Conservation (phyloP, 108 stramenopile species). For the Cyclostephanos tholiformis region DNA sequence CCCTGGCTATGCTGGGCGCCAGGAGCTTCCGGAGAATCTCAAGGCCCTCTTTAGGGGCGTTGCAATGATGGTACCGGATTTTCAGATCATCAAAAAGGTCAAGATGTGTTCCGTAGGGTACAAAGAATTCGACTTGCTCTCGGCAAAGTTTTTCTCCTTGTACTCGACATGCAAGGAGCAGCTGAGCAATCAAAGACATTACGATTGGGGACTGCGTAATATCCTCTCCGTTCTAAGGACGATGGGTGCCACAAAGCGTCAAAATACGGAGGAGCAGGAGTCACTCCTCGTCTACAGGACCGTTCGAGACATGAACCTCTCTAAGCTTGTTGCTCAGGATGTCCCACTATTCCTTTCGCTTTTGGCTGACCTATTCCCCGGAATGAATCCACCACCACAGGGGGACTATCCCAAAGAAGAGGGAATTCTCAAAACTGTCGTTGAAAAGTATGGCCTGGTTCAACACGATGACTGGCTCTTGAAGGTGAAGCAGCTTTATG, state of each 20-base stretch:
- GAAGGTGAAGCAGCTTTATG: conserved; percentile 91
- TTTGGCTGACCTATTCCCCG: conserved; percentile 87
- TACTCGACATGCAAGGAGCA: conserved; percentile 92
- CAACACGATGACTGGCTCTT: conserved; percentile 76
- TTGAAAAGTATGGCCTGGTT: conserved; percentile 61
- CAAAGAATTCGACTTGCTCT: conserved; percentile 76
- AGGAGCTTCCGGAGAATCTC: conserved; percentile 92
- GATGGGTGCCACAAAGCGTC: conserved; percentile 87
- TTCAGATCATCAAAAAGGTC: conserved; percentile 94
- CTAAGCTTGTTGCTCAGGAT: conserved; percentile 92
- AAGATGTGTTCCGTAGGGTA: conserved; percentile 93
- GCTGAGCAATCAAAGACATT: conserved; percentile 89
- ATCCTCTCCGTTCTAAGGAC: conserved; percentile 90
- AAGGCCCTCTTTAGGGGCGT: conserved; percentile 93
- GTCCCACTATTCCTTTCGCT: conserved; percentile 90
- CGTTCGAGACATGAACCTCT: conserved; percentile 92
- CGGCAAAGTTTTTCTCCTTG: conserved; percentile 86
- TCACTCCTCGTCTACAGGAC: conserved; percentile 87
- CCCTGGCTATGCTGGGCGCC: conserved; percentile 93
- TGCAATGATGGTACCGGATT: conserved; percentile 94
- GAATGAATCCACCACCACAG: conserved; percentile 72
- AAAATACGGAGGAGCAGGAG: conserved; percentile 75
- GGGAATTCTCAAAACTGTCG: conserved; percentile 57
- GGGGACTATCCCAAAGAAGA: conserved; percentile 86
- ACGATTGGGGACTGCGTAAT: conserved; percentile 91